Evolutionary conservation across 2,329 filamentous ascomycete species (phyloP), one percentile per base, ranked within the genome.

Genomic region (Talaromyces piceae): DNA sequence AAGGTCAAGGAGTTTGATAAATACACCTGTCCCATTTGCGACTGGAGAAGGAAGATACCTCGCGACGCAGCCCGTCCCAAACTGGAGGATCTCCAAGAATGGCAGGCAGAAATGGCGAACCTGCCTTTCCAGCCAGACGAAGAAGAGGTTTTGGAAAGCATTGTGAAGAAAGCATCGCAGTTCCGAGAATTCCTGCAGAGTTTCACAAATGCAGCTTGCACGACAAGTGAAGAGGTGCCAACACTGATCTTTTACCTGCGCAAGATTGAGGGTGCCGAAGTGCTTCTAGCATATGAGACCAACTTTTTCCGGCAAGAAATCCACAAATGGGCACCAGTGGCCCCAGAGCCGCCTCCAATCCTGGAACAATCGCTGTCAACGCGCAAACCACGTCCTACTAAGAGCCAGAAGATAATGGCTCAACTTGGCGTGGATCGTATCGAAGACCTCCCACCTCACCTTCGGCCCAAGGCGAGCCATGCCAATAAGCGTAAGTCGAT

Each of bases 1-100:
- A 98, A 97, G 66, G 88, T 98, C 61, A 97, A 97, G 71, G 93
- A 97, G 64, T 91, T 95, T 56, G 93, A 97, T 65, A 95, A 95
- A 67, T 98, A 96, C 66, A 97, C 91, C 1, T 98, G 93, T 63
- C 93, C 93, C 0, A 95, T 98, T 56, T 98, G 93, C 66, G 93
- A 98, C 67, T 96, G 91, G 83, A 86, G 93, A 16, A 87, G 96
- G 64, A 94, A 91, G 72, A 97, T 98, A 49, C 93, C 93, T 23
- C 88, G 93, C 43, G 93, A 98, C 74, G 93, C 93, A 22, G 90
- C 93, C 20, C 86, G 93, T 25, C 93, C 93, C 0, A 97, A 96
- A 69, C 77, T 98, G 0, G 93, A 98, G 67, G 91, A 97, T 59
- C 76, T 98, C 13, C 77, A 87, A 54, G 73, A 78, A 2, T 93